Base-by-base conservation (phyloP, 371 early-diverging fungal genomes). In the Thermomucor indicae-seudaticae region DNA sequence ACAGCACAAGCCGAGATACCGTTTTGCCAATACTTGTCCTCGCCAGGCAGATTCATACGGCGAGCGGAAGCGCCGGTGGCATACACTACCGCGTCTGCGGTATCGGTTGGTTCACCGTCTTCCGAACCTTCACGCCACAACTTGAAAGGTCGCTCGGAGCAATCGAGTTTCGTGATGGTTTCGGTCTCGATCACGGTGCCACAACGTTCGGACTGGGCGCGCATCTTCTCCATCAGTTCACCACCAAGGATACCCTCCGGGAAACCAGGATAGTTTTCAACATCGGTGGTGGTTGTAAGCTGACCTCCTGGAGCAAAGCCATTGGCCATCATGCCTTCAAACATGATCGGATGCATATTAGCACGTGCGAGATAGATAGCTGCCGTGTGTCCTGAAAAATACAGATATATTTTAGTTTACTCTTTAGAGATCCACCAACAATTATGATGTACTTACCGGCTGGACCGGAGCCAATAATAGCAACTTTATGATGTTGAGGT, bases 1-100 rank as follows among this genome's bases (percentile, higher is more conserved):
- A 97, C 97, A 35, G 99, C 99, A 71, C 99, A 99, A 17, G 99
- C 97, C 53, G 94, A 93, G 67, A 99, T 96, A 64, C 99, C 99
- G 27, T 84, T 70, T 58, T 74, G 75, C 75, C 75, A 74, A 55
- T 74, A 66, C 7, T 51, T 55, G 7, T 65, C 62, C 28, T 72
- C 71, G 47, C 78, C 78, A 34, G 78, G 81, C 30, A 89, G 75
- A 59, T 76, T 20, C 72, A 98, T 83, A 62, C 97, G 85, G 74
- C 88, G 94, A 48, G 99, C 99, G 32, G 96, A 93, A 28, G 99
- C 98, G 49, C 99, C 99, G 16, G 99, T 99, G 46, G 98, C 96
- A 45, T 98, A 81, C 51, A 98, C 89, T 50, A 99, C 79, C 16
- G 92, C 70, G 61, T 93, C 88, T 50, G 93, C 81, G 3, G 83